phyloP scores from a whole-genome alignment of 2,329 filamentous ascomycete genomes.

The Metarhizium robertsii region DNA sequence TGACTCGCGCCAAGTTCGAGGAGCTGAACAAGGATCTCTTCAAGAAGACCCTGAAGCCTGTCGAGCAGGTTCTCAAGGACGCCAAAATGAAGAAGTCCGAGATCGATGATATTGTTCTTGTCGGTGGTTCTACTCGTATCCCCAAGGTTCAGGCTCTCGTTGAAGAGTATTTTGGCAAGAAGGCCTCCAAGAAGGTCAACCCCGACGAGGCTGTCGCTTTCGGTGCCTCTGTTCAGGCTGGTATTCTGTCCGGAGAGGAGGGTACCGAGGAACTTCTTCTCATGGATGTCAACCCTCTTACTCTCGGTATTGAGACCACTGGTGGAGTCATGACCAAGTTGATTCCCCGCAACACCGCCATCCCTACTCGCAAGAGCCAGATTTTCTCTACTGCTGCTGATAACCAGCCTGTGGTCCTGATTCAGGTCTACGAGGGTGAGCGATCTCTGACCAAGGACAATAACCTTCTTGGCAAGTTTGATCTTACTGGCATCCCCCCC shows the following conservation, averaged over 20 bases:
- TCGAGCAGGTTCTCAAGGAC: constrained; percentile 97
- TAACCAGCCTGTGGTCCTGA: constrained; percentile 91
- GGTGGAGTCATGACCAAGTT: constrained; percentile 97
- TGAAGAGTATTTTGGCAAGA: constrained; percentile 94
- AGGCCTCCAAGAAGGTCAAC: constrained; percentile 98
- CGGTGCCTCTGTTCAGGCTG: constrained; percentile 93
- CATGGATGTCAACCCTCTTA: constrained; percentile 95
- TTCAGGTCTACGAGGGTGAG: constrained; percentile 94
- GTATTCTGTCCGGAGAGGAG: constrained; percentile 84
- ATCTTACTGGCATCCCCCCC: constrained; percentile 90
- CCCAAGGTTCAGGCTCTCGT: constrained; percentile 93
- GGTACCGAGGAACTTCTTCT: constrained; percentile 75
- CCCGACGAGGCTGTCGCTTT: constrained; percentile 98
- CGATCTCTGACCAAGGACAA: constrained; percentile 92
- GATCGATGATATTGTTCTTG: constrained; percentile 92
- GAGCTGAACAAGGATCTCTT: constrained; percentile 98
- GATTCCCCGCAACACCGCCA: constrained; percentile 88
- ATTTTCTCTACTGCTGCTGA: constrained; percentile 96
- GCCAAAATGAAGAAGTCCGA: constrained; percentile 95
- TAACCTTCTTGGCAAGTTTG: constrained; percentile 96
- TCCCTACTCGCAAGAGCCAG: constrained; percentile 93
- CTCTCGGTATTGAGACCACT: constrained; percentile 94
- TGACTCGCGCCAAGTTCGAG: constrained; percentile 98
- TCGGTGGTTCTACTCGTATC: constrained; percentile 98
- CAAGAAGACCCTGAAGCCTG: constrained; percentile 98